phyloP scores from a whole-genome alignment of 1,284 basidiomycete genomes.

The Coniophora puteana region DNA sequence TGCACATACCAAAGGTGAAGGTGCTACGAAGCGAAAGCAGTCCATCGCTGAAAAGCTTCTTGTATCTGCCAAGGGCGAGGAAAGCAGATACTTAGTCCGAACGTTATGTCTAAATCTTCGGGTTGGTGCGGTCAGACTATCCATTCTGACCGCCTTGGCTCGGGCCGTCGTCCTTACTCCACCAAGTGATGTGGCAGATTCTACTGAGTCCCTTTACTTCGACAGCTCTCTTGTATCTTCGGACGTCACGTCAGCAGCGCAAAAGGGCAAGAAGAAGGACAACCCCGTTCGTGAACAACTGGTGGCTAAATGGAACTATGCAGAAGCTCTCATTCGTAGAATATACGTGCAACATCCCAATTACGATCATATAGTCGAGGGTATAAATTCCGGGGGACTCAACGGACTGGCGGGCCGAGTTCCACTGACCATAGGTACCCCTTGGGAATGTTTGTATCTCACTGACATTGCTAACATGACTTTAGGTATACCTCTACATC shows the following conservation, averaged over 20 bases:
- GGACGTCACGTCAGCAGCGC: slow-evolving; percentile 32
- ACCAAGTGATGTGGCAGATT: slow-evolving; percentile 25
- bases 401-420: slow-evolving; percentile 62
- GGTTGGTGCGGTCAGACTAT: slow-evolving; percentile 84
- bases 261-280: slow-evolving; percentile 40
- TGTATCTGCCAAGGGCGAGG: slow-evolving; percentile 83
- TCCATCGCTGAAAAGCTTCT: slow-evolving; percentile 80
- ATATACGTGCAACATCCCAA: slow-evolving; percentile 89
- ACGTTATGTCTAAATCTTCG: slow-evolving; percentile 82
- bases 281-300: slow-evolving; percentile 46
- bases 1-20: slow-evolving; percentile 64
- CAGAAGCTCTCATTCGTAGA: slow-evolving; percentile 66
- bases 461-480: slow-evolving; percentile 6
- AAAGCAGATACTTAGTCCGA: slow-evolving; percentile 80
- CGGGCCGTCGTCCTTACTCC: slow-evolving; percentile 71
- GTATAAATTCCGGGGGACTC: slow-evolving; percentile 60
- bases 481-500: slow-evolving; percentile 65
- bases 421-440: slow-evolving; percentile 71
- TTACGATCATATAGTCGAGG: slow-evolving; percentile 75
- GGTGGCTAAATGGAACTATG: slow-evolving; percentile 42
- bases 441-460: slow-evolving; percentile 30
- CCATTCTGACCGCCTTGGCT: slow-evolving; percentile 82
- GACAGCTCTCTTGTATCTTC: slow-evolving; percentile 35
- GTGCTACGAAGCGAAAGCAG: slow-evolving; percentile 75
- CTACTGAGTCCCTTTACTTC: slow-evolving; percentile 31